These are phyloP conservation scores for Tuctoria greenei DNA, from an alignment of 176 grass and related monocot species.

Conservation along the genomic window DNA sequence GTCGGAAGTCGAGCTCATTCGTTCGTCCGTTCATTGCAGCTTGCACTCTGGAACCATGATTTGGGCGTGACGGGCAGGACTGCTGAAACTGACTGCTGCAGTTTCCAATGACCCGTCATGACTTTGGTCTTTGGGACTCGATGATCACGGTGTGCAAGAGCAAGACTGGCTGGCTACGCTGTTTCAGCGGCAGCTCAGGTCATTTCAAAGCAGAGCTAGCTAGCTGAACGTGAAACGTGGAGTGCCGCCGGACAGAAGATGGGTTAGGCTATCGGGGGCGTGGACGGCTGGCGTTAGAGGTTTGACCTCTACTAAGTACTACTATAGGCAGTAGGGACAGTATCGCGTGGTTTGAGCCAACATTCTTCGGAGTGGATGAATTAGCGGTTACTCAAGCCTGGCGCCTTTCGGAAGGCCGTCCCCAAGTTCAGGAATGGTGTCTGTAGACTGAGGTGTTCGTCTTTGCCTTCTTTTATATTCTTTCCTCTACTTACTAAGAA, in stretches of 20 bases:
- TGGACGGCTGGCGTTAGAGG: not conserved
- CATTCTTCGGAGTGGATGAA: constrained; percentile 40
- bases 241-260: not conserved
- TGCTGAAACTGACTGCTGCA: not conserved
- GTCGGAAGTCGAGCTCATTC: constrained; percentile 25
- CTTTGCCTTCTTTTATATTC: not conserved
- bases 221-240: not conserved
- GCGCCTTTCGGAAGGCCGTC: constrained; percentile 2
- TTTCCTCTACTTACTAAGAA: not conserved
- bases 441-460: not conserved
- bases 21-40: not conserved
- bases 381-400: not conserved
- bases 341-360: constrained; percentile 41
- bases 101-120: not conserved
- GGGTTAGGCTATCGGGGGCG: not conserved
- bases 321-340: constrained; percentile 6
- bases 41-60: constrained; percentile 16
- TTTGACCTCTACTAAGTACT: not conserved
- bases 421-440: constrained; percentile 36
- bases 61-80: not conserved
- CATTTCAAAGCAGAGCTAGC: not conserved
- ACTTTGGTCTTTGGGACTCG: not conserved
- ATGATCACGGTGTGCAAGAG: not conserved
- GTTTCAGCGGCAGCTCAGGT: not conserved
- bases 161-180: not conserved